Evolutionary conservation across 768 basidiomycete genomes (phyloP), one percentile per base, ranked within the genome.

Genomic region (Antrodiella citrinella): DNA sequence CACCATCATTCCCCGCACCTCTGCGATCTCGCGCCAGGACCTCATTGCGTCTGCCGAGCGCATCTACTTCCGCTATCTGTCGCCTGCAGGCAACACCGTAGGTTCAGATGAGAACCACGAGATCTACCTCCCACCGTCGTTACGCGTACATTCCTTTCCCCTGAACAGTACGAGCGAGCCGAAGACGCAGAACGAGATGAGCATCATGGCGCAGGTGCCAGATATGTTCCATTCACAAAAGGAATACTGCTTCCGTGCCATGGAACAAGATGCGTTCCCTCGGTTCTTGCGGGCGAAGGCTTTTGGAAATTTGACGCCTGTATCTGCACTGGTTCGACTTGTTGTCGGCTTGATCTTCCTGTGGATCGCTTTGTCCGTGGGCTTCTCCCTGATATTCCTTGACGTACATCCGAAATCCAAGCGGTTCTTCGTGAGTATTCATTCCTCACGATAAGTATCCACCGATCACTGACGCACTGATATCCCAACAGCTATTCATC

Each of bases 161-260:
- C 74, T 92, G 49, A 88, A 75, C 59, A 82, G 82, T 59, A 68
- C 75, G 1, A 77, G 82, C 40, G 83, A 91, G 50, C 91, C 90
- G 2, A 79, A 75, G 62, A 72, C 81, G 3, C 75, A 77, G 61
- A 70, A 74, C 21, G 91, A 93, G 67, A 66, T 82, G 39, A 78
- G 74, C 40, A 68, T 87, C 56, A 78, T 95, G 75, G 95, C 94
- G 0, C 84, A 91, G 55, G 79, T 91, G 44, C 96, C 96, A 12
- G 96, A 99, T 65, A 86, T 98, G 72, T 98, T 96, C 74, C 91
- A 98, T 64, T 72, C 84, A 0, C 95, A 98, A 72, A 97, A 98
- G 72, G 92, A 96, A 62, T 96, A 95, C 62, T 91, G 91, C 63
- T 95, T 93, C 77, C 80, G 88, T 43, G 90, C 91, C 0, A 92